Evolutionary conservation across 257 asterid species (phyloP), one percentile per base, ranked within the genome.

Genomic region (Nicotiana attenuata): DNA sequence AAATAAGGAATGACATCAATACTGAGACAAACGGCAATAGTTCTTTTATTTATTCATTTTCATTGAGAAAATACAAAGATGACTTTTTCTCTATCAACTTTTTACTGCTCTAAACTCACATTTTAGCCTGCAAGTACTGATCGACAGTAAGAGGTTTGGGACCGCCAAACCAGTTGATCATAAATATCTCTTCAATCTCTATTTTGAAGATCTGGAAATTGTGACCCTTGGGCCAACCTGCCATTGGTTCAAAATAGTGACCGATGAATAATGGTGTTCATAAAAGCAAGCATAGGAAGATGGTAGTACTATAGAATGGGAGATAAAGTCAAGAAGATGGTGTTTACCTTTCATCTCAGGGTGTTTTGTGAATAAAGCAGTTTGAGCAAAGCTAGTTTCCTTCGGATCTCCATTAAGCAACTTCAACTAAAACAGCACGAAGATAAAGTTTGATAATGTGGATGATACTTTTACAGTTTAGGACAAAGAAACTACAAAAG

Each of bases 101-200:
- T 38, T 26, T 47, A 47, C 55, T 50, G 55, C 61, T 65, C 76
- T 55, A 83, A 66, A 89, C 92, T 95, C 88, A 89, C 93, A 86
- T 79, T 76, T 84, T 79, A 56, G 87, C 88, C 19, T 87, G 80
- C 84, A 95, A 87, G 87, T 95, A 95, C 66, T 93, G 92, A 75
- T 92, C 97, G 87, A 90, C 97, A 0, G 99, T 93, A 81, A 95
- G 90, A 79, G 99, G 98, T 90, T 93, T 92, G 56, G 98, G 93
- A 61, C 98, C 99, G 24, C 99, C 99, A n/a, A 82, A 95, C 97
- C 97, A 95, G 81, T 93, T 95, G 80, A 95, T 89, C 91, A 95
- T 69, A 85, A 95, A 93, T 81, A 95, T 92, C 61, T 92, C 90
- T 59, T 89, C 91, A 1, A 93, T 91, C 69, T 90, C 94, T 55